Evolutionary conservation across 192 early-diverging fungal species (phyloP).

Genomic region (Spizellomyces punctatus): DNA sequence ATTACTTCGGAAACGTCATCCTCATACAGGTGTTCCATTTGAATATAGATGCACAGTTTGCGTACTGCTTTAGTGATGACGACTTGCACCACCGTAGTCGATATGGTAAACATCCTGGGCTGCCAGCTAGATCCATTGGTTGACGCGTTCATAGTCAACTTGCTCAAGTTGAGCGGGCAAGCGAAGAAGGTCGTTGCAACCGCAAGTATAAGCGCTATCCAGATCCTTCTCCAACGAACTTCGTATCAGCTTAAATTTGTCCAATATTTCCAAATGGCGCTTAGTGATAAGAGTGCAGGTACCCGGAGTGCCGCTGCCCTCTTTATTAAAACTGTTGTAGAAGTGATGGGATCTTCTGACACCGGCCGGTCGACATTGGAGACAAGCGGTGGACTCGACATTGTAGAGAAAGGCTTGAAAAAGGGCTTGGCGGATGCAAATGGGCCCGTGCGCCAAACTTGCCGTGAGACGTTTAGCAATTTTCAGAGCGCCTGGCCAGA

Average conservation of each 20-base stretch:
- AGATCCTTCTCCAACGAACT: conserved; percentile 19
- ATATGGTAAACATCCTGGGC: conserved; percentile 5
- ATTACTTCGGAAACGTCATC: background rate
- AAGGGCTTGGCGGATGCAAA: conserved; percentile 43
- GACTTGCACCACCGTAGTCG: conserved; percentile 21
- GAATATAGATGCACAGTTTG: conserved; percentile 34
- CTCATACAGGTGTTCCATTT: conserved; percentile 1
- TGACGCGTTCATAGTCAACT: conserved; percentile 20
- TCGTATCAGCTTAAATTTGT: conserved; percentile 31
- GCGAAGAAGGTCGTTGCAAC: conserved; percentile 44
- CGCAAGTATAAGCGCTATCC: conserved; percentile 23
- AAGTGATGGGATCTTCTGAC: conserved; percentile 14
- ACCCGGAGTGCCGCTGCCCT: conserved; percentile 18
- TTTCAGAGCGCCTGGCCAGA: conserved; percentile 12
- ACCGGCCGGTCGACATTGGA: conserved; percentile 2
- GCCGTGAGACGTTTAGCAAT: conserved; percentile 29
- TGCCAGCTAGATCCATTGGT: conserved; percentile 25
- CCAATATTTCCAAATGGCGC: conserved; percentile 13
- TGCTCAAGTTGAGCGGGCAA: conserved; percentile 34
- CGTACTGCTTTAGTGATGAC: conserved; percentile 41
- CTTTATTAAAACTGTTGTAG: conserved; percentile 19
- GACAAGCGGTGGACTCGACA: conserved; percentile 27
- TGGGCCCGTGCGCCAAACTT: conserved; percentile 34
- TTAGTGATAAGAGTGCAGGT: conserved; percentile 38
- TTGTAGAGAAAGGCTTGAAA: conserved; percentile 33